Conservation (phyloP, 176 grass and related monocot species). For the Rhynchospora breviuscula region DNA sequence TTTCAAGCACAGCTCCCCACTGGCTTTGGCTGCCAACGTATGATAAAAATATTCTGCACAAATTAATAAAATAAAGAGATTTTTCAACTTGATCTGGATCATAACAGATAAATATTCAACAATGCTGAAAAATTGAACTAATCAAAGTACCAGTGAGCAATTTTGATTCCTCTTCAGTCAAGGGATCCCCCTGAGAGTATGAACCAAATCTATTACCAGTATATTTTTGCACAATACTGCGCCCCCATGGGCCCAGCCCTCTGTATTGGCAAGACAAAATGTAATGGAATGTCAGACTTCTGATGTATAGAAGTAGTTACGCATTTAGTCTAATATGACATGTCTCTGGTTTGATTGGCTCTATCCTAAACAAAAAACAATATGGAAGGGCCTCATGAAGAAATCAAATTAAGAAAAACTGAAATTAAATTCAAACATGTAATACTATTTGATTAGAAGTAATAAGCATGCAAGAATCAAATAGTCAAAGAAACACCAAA, state of each 20-base stretch:
- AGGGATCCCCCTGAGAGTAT: slow-evolving; percentile 29
- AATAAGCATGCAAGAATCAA: background rate
- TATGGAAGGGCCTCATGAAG: background rate
- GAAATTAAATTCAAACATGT: background rate
- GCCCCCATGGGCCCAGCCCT: slow-evolving; percentile 43
- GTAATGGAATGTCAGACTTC: background rate
- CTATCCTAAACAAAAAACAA: background rate
- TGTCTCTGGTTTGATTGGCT: background rate
- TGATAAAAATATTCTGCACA: slow-evolving; percentile 41
- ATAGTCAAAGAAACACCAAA: background rate
- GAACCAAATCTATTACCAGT: slow-evolving; percentile 40
- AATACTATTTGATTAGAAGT: background rate
- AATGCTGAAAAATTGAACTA: background rate
- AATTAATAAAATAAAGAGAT: slow-evolving; percentile 6
- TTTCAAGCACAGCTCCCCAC: slow-evolving; percentile 48
- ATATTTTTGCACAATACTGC: slow-evolving; percentile 32
- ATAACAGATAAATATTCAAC: background rate
- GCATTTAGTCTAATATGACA: background rate
- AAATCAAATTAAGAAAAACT: background rate
- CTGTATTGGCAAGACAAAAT: slow-evolving; percentile 21
- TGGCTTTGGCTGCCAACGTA: slow-evolving; percentile 40
- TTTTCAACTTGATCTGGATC: background rate
- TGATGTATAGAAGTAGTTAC: background rate
- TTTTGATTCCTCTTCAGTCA: slow-evolving; percentile 32
- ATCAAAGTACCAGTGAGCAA: slow-evolving; percentile 30